Percentiles rank a stretch among this genome's conserved stretches.
Conservation (phyloP, 2,329 filamentous ascomycete species). For the Beauveria pseudobassiana region DNA sequence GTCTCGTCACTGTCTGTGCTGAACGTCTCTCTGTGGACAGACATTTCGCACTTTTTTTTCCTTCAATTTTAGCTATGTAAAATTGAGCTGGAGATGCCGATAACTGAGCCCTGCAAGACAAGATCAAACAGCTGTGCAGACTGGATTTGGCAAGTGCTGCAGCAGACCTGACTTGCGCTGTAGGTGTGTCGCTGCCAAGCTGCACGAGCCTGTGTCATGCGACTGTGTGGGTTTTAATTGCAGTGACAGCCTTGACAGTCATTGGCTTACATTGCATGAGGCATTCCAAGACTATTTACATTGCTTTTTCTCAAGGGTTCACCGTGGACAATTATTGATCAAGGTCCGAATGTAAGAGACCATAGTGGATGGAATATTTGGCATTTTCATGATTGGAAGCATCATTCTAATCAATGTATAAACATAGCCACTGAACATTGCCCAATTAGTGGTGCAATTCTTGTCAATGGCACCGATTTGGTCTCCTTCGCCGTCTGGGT, state of each 20-base stretch:
- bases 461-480: conserved; percentile 5
- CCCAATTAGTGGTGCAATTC: neutral
- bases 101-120: too few species aligned
- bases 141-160: neutral
- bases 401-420: neutral
- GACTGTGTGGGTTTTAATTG: neutral
- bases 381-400: neutral
- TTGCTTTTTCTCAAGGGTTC: neutral
- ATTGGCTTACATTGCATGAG: neutral
- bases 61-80: too few species aligned
- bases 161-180: too few species aligned
- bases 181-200: neutral
- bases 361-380: neutral
- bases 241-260: neutral
- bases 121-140: neutral
- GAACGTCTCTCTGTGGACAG: neutral
- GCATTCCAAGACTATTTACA: too few species aligned
- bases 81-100: too few species aligned
- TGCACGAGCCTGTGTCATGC: neutral
- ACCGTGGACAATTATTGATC: too few species aligned
- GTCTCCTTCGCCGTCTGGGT: conserved; percentile 1
- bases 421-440: neutral
- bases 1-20: conserved; percentile 3
- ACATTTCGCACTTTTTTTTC: neutral
- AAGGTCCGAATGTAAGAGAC: neutral